Evolutionary conservation across 192 early-diverging fungal genomes (phyloP), one percentile per base, ranked within the genome.

Genomic region (Spinellus fusiger): DNA sequence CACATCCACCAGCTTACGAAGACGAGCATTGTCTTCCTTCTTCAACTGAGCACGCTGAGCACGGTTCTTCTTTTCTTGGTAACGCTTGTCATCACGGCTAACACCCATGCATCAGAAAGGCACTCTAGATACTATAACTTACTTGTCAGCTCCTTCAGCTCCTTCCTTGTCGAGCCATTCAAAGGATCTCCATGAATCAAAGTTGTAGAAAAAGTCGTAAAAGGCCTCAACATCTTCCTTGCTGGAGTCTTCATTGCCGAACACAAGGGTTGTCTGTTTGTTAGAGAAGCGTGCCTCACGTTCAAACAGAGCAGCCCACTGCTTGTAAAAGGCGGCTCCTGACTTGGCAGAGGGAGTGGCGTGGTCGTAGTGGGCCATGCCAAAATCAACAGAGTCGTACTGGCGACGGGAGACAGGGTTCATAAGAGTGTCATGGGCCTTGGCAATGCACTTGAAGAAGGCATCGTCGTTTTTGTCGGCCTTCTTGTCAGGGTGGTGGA

Each of bases 401-500:
- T 97, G 92, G 54, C 86, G 84, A 72, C 97, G 86, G 77, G 90
- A 89, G 48, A 81, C 81, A 16, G 85, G 86, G 76, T 99, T 91
- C 55, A 84, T 91, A 68, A 99, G 80, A 22, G 93, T 89, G 68
- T 99, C 95, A 74, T 85, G 93, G 9, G 97, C 95, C 79, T 79
- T 86, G 40, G 51, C 56, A 54, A 98, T 90, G 75, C 97, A 99
- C 84, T 99, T 99, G 89, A 99, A 99, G 81, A 98, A 97, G n/a
- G 86, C 78, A 78, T 99, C 97, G 66, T 94, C 91, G 77, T 89
- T 89, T 64, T 84, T 81, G 40, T 78, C 80, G 18, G 90, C 91
- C 82, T 95, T 96, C 89, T 99, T 99, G 79, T 99, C 97, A 35
- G 97, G 97, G 70, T 99, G 97, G 82, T 98, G 94, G 49, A 90